Evolutionary conservation across 352 stramenopile genomes (phyloP).

Genomic region (Globisporangium acanthophoron): DNA sequence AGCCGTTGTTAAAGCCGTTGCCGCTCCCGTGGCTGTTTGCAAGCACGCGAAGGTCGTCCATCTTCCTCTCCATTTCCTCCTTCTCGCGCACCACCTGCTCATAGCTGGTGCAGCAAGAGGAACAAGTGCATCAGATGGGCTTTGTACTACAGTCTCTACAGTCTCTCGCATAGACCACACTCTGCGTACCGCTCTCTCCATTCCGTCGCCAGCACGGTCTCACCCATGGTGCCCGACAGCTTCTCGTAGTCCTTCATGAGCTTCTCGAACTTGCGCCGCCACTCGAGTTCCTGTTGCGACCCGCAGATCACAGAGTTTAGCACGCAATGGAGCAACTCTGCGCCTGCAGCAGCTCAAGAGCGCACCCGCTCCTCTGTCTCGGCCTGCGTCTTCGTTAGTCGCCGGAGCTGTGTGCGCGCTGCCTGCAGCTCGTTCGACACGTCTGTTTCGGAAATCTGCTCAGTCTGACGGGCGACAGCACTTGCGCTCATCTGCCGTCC

Average conservation of each 20-base stretch:
- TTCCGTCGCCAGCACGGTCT: conserved; percentile 78
- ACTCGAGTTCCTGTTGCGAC: conserved; percentile 52
- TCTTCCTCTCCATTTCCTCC: conserved; percentile 64
- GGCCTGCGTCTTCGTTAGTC: conserved; percentile 66
- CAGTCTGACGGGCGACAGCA: conserved; percentile 63
- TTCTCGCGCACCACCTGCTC: conserved; percentile 74
- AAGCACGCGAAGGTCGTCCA: conserved; percentile 56
- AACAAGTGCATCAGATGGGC: no score
- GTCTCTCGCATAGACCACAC: no score
- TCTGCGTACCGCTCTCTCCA: conserved; percentile 63
- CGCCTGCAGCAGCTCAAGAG: no score
- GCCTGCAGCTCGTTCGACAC: conserved; percentile 63
- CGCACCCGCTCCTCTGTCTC: conserved; percentile 73
- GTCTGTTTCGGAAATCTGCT: conserved; percentile 78
- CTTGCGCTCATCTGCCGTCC: conserved; percentile 68
- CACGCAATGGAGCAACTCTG: no score
- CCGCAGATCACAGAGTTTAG: neutral
- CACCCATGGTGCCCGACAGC: conserved; percentile 79
- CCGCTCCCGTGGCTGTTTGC: conserved; percentile 17
- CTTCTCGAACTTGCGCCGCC: conserved; percentile 83
- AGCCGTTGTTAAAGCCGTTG: conserved; percentile 26
- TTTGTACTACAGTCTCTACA: no score
- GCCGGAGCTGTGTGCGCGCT: conserved; percentile 63
- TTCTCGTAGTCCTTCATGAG: conserved; percentile 85
- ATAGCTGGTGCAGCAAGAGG: conserved; percentile 28